A percentile compares a stretch with the other conserved stretches of the same genome.
Conservation (phyloP, 2,329 filamentous ascomycete species). For the Sclerotiophoma versabilis region DNA sequence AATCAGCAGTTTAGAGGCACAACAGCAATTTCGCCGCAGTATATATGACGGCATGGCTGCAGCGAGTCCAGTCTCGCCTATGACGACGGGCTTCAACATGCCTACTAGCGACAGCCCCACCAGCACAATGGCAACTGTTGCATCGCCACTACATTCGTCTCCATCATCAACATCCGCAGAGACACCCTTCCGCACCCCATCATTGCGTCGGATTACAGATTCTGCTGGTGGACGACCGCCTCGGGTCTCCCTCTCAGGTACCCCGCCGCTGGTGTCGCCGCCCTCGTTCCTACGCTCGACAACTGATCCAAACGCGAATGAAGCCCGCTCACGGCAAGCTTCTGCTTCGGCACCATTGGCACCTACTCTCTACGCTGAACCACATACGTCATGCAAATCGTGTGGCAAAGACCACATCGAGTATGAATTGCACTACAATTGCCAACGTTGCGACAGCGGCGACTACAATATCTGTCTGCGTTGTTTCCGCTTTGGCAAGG, state of each 20-base stretch:
- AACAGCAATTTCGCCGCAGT: constrained; percentile 42
- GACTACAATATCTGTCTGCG: constrained; percentile 79
- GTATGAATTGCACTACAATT: constrained; percentile 87
- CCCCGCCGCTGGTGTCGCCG: constrained; percentile 34
- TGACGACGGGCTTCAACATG: constrained; percentile 36
- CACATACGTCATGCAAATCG: constrained; percentile 74
- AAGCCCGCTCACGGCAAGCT: constrained; percentile 27
- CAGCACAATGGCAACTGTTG: constrained; percentile 34
- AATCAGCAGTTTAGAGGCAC: constrained; percentile 52
- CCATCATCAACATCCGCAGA: constrained; percentile 26
- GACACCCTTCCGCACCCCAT: constrained; percentile 24
- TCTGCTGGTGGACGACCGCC: constrained; percentile 30
- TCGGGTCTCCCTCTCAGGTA: constrained; percentile 32
- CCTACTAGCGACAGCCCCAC: constrained; percentile 36
- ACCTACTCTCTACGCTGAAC: constrained; percentile 66
- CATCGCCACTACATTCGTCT: constrained; percentile 28
- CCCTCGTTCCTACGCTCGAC: constrained; percentile 39
- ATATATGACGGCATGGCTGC: constrained; percentile 31
- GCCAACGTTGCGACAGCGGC: constrained; percentile 71
- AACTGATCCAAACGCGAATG: constrained; percentile 33
- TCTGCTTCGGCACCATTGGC: constrained; percentile 19
- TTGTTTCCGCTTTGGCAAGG: constrained; percentile 79
- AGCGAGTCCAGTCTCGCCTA: constrained; percentile 41
- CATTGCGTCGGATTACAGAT: constrained; percentile 44
- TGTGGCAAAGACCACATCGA: constrained; percentile 78